Conservation (phyloP, 1,284 basidiomycete species). For the Cystobasidium sp. region DNA sequence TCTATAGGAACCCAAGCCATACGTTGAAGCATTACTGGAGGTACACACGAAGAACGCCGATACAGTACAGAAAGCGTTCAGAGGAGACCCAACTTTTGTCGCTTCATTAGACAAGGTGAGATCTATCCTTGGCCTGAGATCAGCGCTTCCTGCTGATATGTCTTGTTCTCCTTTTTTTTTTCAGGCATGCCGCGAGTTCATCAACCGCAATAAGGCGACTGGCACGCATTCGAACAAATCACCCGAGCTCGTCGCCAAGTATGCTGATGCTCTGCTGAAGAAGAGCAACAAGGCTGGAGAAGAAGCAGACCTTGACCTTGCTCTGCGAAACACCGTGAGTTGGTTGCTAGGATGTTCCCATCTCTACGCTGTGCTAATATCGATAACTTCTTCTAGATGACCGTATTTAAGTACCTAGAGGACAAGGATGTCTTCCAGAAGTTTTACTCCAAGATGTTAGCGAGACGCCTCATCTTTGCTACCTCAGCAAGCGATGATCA, state of each 20-base stretch:
- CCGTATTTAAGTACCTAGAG: conserved; percentile 98
- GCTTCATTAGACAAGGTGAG: conserved; percentile 78
- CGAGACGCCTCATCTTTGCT: conserved; percentile 89
- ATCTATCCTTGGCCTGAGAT: not conserved
- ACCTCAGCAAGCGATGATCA: conserved; percentile 95
- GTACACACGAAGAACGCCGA: conserved; percentile 92
- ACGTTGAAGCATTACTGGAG: conserved; percentile 87
- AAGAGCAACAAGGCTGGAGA: conserved; percentile 94
- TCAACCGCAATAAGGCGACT: conserved; percentile 91
- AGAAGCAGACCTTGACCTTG: conserved; percentile 85
- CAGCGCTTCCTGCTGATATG: not conserved
- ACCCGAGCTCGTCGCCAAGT: conserved; percentile 92
- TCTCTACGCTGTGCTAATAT: not conserved
- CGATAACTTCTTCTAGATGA: conserved; percentile 69
- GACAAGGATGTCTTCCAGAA: conserved; percentile 99
- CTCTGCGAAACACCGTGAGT: conserved; percentile 85
- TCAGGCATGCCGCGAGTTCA: conserved; percentile 91
- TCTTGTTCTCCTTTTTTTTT: not conserved
- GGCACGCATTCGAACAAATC: conserved; percentile 77
- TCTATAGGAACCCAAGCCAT: conserved; percentile 76
- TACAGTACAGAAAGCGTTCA: conserved; percentile 87
- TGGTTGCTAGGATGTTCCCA: not conserved
- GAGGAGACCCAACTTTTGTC: conserved; percentile 91
- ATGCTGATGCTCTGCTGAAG: conserved; percentile 85
- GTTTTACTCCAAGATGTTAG: conserved; percentile 96